phyloP scores from a whole-genome alignment of 495 filamentous ascomycete genomes.

The Tuber microsphaerosporum region DNA sequence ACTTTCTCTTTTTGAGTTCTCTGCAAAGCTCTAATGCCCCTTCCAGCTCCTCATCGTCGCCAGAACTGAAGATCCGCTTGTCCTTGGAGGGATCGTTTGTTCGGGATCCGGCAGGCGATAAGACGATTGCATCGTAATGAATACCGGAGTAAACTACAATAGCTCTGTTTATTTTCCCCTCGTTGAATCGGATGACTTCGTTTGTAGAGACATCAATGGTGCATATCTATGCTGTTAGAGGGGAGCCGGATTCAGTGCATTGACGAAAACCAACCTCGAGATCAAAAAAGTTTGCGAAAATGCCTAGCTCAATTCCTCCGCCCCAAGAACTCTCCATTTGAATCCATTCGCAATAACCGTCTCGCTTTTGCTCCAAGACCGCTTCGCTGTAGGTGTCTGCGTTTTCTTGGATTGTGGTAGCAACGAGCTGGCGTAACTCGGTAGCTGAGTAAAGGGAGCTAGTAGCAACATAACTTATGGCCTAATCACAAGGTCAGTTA shows the following conservation, averaged over 20 bases:
- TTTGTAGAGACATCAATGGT: constrained; percentile 53
- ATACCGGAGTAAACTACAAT: constrained; percentile 89
- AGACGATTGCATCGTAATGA: constrained; percentile 87
- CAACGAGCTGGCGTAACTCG: constrained; percentile 72
- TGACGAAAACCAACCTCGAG: constrained; percentile 57
- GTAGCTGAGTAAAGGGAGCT: constrained; percentile 60
- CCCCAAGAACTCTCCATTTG: constrained; percentile 78
- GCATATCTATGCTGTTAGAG: constrained; percentile 26
- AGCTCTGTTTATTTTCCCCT: constrained; percentile 61
- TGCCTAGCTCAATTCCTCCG: constrained; percentile 80
- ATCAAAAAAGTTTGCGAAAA: constrained; percentile 76
- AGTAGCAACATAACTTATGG: constrained; percentile 62
- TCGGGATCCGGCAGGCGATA: constrained; percentile 59
- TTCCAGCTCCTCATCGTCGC: constrained; percentile 61
- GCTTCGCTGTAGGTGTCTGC: constrained; percentile 64
- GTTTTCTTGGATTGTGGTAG: constrained; percentile 67
- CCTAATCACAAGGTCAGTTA: background rate
- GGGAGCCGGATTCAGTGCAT: constrained; percentile 41
- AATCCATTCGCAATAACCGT: constrained; percentile 81
- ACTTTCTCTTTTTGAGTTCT: constrained; percentile 64
- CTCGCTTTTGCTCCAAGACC: constrained; percentile 65
- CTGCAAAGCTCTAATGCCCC: constrained; percentile 64
- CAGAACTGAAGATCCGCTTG: constrained; percentile 65
- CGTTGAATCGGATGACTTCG: constrained; percentile 71
- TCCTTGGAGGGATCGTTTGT: constrained; percentile 64